Evolutionary conservation across 768 basidiomycete genomes (phyloP), one percentile per base, ranked within the genome.

Genomic region (Xerocomus spinulosus): DNA sequence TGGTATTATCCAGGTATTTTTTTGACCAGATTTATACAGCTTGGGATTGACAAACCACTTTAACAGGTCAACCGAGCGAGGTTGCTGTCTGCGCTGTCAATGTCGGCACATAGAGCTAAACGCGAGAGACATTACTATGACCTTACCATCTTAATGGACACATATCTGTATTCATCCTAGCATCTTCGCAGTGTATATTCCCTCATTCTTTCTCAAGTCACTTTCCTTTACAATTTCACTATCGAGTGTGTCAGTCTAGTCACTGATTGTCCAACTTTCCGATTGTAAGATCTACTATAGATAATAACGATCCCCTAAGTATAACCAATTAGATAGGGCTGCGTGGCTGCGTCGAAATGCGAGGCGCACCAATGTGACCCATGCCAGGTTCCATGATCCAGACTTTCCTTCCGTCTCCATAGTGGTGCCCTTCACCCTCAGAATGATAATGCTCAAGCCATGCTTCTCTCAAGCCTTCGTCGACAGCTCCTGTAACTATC

Each of bases 311-410:
- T 73, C 72, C 23, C 71, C 73, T 73, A 35, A 28, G 40, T 4
- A 36, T 17, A 28, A 9, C 3, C 12, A 5, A 33, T 62, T 2
- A 54, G 44, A 38, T 21, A 7, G 15, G 25, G 5, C 14, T 9
- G 17, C 7, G 12, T 8, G 26, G n/a, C 39, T 25, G 33, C 12
- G 5, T 17, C 29, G 17, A 32, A 36, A 33, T 29, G 18, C 17
- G 21, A 21, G 35, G 44, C 77, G 36, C 51, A 86, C 90, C 90
- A 43, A 92, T 91, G 46, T 90, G 87, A 1, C 91, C 91, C 80
- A 93, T 83, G 12, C 91, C 91, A 25, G 91, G 91, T 53, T 88
- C 80, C 72, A 92, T 82, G 13, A 86, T 73, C 85, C 90, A 92
- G 13, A 85, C 80, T 62, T 85, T 83, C 38, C 77, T 72, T 10